Conservation (phyloP, 441 rosid species). For the Rhodomyrtus psidioides region DNA sequence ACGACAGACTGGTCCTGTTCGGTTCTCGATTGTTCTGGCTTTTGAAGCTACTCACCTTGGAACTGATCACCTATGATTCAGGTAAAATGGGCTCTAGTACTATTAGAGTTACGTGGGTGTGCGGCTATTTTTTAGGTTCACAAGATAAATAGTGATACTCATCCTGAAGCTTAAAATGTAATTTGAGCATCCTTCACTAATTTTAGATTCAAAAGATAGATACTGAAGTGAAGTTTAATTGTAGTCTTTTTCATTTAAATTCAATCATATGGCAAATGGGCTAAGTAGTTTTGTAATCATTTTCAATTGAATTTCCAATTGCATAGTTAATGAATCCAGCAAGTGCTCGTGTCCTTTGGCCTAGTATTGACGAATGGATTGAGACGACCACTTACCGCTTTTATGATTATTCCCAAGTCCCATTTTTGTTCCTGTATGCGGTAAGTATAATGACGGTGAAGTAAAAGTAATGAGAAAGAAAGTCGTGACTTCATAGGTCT, state of each 20-base stretch:
- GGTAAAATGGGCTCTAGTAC: neutral
- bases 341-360: neutral
- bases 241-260: neutral
- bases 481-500: neutral
- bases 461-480: neutral
- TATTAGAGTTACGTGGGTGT: neutral
- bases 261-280: neutral
- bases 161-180: neutral
- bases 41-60: neutral
- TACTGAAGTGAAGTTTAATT: neutral
- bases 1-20: neutral
- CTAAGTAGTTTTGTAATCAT: neutral
- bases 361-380: neutral
- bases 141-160: neutral
- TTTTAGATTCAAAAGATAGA: neutral
- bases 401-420: neutral
- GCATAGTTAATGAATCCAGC: neutral
- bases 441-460: neutral
- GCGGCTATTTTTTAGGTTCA: neutral
- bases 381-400: neutral
- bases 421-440: neutral
- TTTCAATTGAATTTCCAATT: neutral
- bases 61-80: neutral
- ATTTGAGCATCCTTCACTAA: neutral
- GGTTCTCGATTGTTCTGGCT: neutral